Conservation (phyloP, 306 rosid genomes). For the Cajanus cajan region DNA sequence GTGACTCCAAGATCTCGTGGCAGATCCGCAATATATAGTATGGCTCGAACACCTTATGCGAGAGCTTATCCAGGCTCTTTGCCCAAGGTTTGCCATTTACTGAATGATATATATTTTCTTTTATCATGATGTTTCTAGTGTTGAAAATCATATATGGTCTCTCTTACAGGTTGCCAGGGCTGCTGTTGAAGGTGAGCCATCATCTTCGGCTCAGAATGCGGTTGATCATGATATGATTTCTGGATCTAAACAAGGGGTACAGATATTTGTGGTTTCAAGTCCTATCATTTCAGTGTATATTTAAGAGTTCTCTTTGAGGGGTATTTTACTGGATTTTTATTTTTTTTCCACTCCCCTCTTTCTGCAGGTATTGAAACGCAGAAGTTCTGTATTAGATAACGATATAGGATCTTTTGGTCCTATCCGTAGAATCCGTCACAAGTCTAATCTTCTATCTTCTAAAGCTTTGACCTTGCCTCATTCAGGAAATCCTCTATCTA, state of each 20-base stretch:
- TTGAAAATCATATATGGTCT: slow-evolving; percentile 20
- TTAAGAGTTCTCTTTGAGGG: background rate
- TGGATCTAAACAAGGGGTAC: slow-evolving; percentile 72
- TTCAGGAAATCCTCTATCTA: slow-evolving; percentile 43
- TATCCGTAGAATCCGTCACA: slow-evolving; percentile 77
- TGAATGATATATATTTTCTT: background rate
- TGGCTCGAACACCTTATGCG: slow-evolving; percentile 86
- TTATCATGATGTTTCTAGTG: background rate
- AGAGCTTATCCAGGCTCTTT: slow-evolving; percentile 49
- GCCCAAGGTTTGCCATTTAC: slow-evolving; percentile 51
- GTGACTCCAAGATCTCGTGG: slow-evolving; percentile 78
- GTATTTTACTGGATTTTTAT: slow-evolving; percentile 12
- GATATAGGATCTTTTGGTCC: slow-evolving; percentile 85
- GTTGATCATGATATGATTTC: slow-evolving; percentile 46
- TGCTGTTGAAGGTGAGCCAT: slow-evolving; percentile 48
- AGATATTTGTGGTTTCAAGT: background rate
- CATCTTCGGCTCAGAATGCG: slow-evolving; percentile 55
- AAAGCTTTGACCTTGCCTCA: slow-evolving; percentile 55
- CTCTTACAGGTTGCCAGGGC: slow-evolving; percentile 52
- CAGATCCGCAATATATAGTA: slow-evolving; percentile 76
- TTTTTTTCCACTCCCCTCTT: background rate
- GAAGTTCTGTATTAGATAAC: slow-evolving; percentile 67
- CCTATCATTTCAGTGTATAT: background rate
- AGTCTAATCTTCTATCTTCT: slow-evolving; percentile 62
- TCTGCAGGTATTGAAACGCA: slow-evolving; percentile 64